Evolutionary conservation across 805 yeast genomes (phyloP).

Genomic region (Sungouiella blattae): DNA sequence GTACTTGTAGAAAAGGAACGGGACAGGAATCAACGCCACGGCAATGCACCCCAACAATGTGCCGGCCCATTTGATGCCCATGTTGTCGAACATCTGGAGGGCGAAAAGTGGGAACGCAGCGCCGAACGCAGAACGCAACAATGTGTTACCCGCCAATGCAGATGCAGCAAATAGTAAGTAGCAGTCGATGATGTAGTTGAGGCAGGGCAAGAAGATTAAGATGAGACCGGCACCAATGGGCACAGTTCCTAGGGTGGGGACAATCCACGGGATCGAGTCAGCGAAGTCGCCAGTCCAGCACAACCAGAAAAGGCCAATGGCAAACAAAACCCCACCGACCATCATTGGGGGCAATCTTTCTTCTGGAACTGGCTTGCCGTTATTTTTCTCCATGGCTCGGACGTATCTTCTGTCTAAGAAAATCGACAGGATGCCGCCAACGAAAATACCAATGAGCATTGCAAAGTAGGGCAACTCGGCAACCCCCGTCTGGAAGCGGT

Average conservation of each 20-base stretch:
- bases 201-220: slow-evolving; percentile 62
- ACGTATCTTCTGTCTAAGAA: slow-evolving; percentile 53
- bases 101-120: slow-evolving; percentile 70
- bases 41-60: slow-evolving; percentile 63
- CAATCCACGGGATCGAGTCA: slow-evolving; percentile 17
- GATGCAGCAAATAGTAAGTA: slow-evolving; percentile 74
- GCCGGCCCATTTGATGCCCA: slow-evolving; percentile 81
- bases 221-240: slow-evolving; percentile 53
- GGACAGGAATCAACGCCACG: slow-evolving; percentile 58
- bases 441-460: slow-evolving; percentile 61
- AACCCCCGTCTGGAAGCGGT: slow-evolving; percentile 57
- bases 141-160: slow-evolving; percentile 44
- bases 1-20: slow-evolving; percentile 57
- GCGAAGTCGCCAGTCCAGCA: slow-evolving; percentile 19
- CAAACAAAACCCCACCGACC: slow-evolving; percentile 13
- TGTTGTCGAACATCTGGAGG: slow-evolving; percentile 59
- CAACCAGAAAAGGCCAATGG: slow-evolving; percentile 17
- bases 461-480: slow-evolving; percentile 79
- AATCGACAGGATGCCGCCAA: slow-evolving; percentile 54
- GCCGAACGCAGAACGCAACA: slow-evolving; percentile 64
- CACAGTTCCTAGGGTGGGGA: slow-evolving; percentile 61
- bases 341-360: slow-evolving; percentile 20
- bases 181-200: slow-evolving; percentile 69
- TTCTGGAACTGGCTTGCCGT: slow-evolving; percentile 18
- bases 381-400: slow-evolving; percentile 30